Evolutionary conservation across 768 basidiomycete species (phyloP), one percentile per base, ranked within the genome.

Genomic region (Tulasnella calospora): DNA sequence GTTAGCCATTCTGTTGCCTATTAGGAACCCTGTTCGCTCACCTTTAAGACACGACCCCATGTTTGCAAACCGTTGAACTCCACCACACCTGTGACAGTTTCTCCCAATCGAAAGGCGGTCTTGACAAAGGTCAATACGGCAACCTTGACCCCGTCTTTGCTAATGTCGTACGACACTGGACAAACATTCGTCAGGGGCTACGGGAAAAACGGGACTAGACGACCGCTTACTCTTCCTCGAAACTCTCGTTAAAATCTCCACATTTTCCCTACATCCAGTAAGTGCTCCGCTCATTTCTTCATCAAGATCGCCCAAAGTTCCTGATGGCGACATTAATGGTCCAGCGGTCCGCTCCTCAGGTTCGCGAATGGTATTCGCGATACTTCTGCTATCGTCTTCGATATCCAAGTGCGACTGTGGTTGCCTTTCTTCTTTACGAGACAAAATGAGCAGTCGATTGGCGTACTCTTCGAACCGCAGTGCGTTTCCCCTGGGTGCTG

Each of bases 111-210:
- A 84, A 94, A 98, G 0, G 94, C 93, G 55, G 92, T 91, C 85
- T 98, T 98, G 35, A 93, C 90, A 80, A 99, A 94, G 0, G 96
- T 98, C 19, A 99, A 84, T 47, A 94, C 91, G 8, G 97, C 96
- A 78, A 99, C 95, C 57, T 90, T 90, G 47, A 93, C 89, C 0
- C 93, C 95, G 46, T 97, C 94, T 86, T 98, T 98, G 83, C 91
- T 93, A 77, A 98, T 95, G 85, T 98, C 96, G 84, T 95, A 98
- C 0, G 95, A 96, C 51, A 92, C 95, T 97, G 81, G 33, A 73
- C 38, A 77, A 44, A 38, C 19, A 71, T 61, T 41, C n/a, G 35
- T 67, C 61, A 70, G 70, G 9, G 70, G 69, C 38, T 38, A 5
- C 21, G 46, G 6, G 47, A 30, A 2, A 33, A 67, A 57, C 33